Conservation (phyloP, 768 basidiomycete species). For the Psilocybe subaeruginosa region DNA sequence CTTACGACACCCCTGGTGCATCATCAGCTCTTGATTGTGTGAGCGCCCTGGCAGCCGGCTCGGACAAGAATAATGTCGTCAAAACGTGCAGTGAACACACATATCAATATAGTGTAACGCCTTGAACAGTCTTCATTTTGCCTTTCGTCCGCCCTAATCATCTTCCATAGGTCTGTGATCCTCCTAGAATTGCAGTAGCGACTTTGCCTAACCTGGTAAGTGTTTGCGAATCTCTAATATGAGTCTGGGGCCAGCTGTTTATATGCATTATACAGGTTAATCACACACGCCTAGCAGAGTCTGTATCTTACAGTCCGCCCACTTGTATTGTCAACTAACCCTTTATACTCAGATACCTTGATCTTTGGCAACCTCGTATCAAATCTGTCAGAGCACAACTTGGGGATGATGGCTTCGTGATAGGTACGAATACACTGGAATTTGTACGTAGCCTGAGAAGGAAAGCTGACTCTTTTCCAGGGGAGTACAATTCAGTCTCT, state of each 20-base stretch:
- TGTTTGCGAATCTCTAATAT: background rate
- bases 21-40: slow-evolving; percentile 49
- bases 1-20: slow-evolving; percentile 45
- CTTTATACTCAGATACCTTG: slow-evolving; percentile 44
- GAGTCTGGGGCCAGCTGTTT: background rate
- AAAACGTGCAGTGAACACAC: slow-evolving; percentile 55
- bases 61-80: slow-evolving; percentile 41
- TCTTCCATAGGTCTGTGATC: slow-evolving; percentile 40
- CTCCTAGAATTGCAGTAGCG: slow-evolving; percentile 44
- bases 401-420: slow-evolving; percentile 50
- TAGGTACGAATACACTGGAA: slow-evolving; percentile 32
- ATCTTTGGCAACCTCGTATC: slow-evolving; percentile 59
- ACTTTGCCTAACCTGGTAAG: slow-evolving; percentile 52
- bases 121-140: background rate
- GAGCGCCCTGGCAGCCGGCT: slow-evolving; percentile 51
- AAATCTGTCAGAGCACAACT: slow-evolving; percentile 47
- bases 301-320: slow-evolving; percentile 11
- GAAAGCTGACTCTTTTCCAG: slow-evolving; percentile 23
- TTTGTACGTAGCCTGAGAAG: too few relatives aligned
- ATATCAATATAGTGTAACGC: slow-evolving; percentile 51
- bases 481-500: slow-evolving; percentile 60
- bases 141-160: background rate
- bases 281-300: slow-evolving; percentile 53
- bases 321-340: background rate
- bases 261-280: slow-evolving; percentile 42